phyloP scores from a whole-genome alignment of 495 filamentous ascomycete genomes.

The Pyronema omphalodes region DNA sequence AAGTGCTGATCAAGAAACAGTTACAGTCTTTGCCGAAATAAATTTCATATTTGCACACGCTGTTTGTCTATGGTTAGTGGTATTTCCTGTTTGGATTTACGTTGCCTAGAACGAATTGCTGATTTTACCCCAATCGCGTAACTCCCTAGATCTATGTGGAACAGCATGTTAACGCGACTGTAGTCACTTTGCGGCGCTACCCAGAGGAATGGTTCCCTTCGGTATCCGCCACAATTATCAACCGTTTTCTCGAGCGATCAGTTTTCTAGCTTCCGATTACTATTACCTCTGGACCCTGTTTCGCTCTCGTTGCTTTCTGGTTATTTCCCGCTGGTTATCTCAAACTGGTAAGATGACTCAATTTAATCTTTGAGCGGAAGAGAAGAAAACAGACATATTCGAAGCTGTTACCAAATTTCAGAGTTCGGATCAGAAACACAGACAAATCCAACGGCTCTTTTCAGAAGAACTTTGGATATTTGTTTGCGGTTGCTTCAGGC shows the following conservation, averaged over 20 bases:
- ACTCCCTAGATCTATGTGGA: constrained; percentile 53
- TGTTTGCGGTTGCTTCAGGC: no score
- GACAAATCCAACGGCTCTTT: no score
- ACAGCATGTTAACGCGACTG: not conserved
- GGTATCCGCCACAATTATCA: constrained; percentile 91
- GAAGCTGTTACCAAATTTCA: no score
- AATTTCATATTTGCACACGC: constrained; percentile 77
- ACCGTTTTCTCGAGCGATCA: constrained; percentile 89
- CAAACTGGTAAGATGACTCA: no score
- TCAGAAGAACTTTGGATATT: no score
- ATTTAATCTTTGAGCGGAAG: no score
- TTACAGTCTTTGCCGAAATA: constrained; percentile 67
- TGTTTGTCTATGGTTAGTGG: constrained; percentile 58
- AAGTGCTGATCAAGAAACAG: not conserved
- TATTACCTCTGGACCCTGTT: constrained; percentile 82
- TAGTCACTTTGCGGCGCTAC: constrained; percentile 41
- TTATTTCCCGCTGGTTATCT: constrained; percentile 79
- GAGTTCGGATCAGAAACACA: no score
- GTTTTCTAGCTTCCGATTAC: constrained; percentile 96
- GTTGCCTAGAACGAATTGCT: constrained; percentile 1
- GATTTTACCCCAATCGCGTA: constrained; percentile 46
- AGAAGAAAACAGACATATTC: no score
- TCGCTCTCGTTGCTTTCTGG: constrained; percentile 79
- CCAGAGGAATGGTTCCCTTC: constrained; percentile 98
- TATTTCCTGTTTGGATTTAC: not conserved